A percentile compares a stretch with the other conserved stretches of the same genome.
Conservation (phyloP, 257 asterid genomes). For the Solanum arcanum region DNA sequence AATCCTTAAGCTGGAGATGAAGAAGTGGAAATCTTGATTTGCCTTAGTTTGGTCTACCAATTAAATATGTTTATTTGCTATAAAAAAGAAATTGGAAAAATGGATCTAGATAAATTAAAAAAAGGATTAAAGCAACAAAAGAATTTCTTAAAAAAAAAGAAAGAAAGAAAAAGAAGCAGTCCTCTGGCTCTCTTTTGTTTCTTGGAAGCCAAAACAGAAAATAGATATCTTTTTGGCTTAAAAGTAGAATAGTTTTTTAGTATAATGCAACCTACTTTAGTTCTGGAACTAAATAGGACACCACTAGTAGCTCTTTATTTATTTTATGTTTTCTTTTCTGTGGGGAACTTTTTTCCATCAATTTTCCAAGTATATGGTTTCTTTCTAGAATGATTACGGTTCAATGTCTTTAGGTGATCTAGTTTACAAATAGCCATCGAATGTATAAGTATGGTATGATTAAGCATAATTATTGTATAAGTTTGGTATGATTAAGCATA, state of each 20-base stretch:
- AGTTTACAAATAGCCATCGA: background rate
- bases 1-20: background rate
- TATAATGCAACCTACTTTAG: background rate
- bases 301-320: background rate
- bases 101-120: background rate
- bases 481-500: background rate
- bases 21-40: background rate
- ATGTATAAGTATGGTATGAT: background rate
- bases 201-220: background rate
- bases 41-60: background rate
- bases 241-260: background rate
- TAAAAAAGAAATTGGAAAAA: background rate
- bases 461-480: background rate
- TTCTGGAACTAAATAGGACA: background rate
- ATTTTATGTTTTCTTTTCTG: background rate
- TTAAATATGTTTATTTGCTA: background rate
- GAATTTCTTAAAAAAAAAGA: background rate
- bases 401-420: background rate
- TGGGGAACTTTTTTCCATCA: background rate
- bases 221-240: background rate
- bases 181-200: background rate
- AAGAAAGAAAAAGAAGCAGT: background rate
- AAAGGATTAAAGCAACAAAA: background rate
- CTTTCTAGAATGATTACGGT: background rate
- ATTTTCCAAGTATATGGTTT: background rate